Base-by-base conservation (phyloP, 768 basidiomycete species). In the Kwoniella dejecticola region DNA sequence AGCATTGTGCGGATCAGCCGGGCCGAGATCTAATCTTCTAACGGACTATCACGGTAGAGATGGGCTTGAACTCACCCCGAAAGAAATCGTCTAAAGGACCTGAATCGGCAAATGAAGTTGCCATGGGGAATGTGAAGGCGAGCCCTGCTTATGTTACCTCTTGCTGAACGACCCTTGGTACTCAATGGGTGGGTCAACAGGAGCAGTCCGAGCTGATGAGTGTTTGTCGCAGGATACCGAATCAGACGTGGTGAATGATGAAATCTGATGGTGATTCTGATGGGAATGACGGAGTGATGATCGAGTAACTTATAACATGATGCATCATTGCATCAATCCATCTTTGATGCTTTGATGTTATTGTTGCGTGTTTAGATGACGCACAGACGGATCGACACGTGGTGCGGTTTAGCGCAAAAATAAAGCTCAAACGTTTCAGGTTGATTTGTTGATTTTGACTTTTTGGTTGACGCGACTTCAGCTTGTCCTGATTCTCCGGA, bases 61-160 rank as follows among this genome's bases (percentile, higher is more conserved):
- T n/a, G n/a, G n/a, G n/a, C n/a, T n/a, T n/a, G n/a, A n/a, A 50
- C 66, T 47, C 29, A 66, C 62, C 66, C 21, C 49, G 42, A 30
- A 67, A 57, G 52, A 63, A 67, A 5, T 67, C 61, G 42, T 67
- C 61, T 38, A 67, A 48, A 13, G 66, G 66, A 12, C 62, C 62
- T 33, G 29, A 23, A 38, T 63, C 49, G 26, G 47, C 38, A 19
- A 57, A 45, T 26, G 49, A 56, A 19, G 45, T 63, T 27, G 62
- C 62, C 62, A 63, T 63, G 50, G 5, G n/a, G 21, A 24, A 11
- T 13, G 50, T 40, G 10, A 15, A 36, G 33, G 15, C 7, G 33
- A 36, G n/a, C 33, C 33, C 33, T 36, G 33, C 33, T 40, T 36
- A 15, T 23, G 13, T 26, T 29, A 8, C 15, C 23, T 8, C 15